A percentile compares a stretch with the other conserved stretches of the same genome.
phyloP scores from a whole-genome alignment of 768 basidiomycete genomes.

The Rhodotorula graminis region DNA sequence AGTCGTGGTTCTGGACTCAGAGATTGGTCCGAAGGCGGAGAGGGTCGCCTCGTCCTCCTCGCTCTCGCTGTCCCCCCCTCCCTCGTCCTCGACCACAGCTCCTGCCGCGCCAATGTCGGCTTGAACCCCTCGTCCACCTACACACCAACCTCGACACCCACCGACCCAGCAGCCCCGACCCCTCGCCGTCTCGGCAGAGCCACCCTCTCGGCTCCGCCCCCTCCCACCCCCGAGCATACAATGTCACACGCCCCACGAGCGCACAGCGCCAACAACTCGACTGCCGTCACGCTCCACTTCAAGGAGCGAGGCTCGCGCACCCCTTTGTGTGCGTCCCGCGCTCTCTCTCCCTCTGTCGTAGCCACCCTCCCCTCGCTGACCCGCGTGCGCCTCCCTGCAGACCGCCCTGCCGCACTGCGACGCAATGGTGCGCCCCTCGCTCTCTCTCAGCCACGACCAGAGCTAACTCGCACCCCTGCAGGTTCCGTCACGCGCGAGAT shows the following conservation, averaged over 20 bases:
- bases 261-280: background rate
- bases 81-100: too few relatives aligned
- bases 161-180: too few relatives aligned
- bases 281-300: conserved; percentile 26
- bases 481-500: conserved; percentile 3
- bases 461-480: background rate
- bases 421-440: conserved; percentile 7
- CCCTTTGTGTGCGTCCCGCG: conserved; percentile 28
- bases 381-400: conserved; percentile 1
- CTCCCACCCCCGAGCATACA: background rate
- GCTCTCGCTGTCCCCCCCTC: too few relatives aligned
- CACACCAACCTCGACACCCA: background rate
- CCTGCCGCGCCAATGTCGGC: too few relatives aligned
- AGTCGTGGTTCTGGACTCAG: too few relatives aligned
- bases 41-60: too few relatives aligned
- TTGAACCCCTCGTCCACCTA: too few relatives aligned
- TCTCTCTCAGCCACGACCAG: background rate
- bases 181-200: too few relatives aligned
- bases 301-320: conserved; percentile 12
- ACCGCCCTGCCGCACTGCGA: conserved; percentile 26
- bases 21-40: too few relatives aligned
- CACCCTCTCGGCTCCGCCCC: background rate
- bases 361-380: background rate
- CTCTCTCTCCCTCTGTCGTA: background rate
- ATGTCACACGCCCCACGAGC: background rate